Evolutionary conservation across 257 asterid genomes (phyloP).

Genomic region (Buddleja alternifolia): DNA sequence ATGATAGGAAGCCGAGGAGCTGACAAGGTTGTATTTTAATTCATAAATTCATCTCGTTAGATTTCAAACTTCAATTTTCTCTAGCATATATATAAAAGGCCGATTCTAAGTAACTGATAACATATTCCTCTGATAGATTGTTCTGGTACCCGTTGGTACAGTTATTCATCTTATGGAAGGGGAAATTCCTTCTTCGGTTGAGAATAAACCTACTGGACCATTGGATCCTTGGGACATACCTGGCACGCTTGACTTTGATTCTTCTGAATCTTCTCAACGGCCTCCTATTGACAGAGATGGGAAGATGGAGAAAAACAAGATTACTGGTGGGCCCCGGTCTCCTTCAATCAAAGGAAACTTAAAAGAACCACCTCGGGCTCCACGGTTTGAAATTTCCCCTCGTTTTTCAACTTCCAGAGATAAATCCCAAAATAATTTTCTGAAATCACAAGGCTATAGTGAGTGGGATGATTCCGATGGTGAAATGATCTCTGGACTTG

Average conservation of each 20-base stretch:
- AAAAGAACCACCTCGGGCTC: conserved; percentile 27
- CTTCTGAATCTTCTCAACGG: conserved; percentile 42
- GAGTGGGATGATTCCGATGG: conserved; percentile 42
- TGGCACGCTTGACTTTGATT: conserved; percentile 51
- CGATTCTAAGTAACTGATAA: conserved; percentile 11
- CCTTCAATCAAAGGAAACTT: conserved; percentile 24
- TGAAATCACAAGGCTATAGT: conserved; percentile 40
- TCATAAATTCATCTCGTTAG: conserved; percentile 20
- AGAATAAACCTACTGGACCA: conserved; percentile 55
- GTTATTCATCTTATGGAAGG: conserved; percentile 84
- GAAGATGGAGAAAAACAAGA: conserved; percentile 25
- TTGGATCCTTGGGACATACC: conserved; percentile 94
- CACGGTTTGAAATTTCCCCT: conserved; percentile 24
- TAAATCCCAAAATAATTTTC: conserved; percentile 27
- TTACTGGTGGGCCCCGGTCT: conserved; percentile 20
- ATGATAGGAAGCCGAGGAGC: conserved; percentile 91
- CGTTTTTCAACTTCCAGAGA: conserved; percentile 32
- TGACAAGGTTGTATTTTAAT: conserved; percentile 64
- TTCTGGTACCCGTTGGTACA: conserved; percentile 87
- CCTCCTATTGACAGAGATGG: conserved; percentile 27
- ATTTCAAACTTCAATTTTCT: conserved; percentile 21
- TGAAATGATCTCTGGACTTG: conserved; percentile 43
- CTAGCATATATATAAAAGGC: conserved; percentile 14
- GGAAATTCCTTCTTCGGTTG: conserved; percentile 71
- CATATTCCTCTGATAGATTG: conserved; percentile 53